Conservation (phyloP, 768 basidiomycete species). For the Leccinum sublutescens region DNA sequence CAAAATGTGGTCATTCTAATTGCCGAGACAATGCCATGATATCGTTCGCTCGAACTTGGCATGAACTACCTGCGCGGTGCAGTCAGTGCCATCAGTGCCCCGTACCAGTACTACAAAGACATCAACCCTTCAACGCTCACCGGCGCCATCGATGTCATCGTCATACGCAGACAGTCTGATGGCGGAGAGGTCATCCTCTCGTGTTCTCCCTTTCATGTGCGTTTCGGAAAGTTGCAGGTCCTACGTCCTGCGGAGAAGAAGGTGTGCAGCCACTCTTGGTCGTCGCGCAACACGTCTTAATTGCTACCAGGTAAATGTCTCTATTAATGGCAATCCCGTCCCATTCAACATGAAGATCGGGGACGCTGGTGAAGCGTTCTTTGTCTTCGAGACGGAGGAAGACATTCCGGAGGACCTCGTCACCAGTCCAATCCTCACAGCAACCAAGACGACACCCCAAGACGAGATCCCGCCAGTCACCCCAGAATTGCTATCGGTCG, state of each 20-base stretch:
- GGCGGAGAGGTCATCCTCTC: conserved; percentile 67
- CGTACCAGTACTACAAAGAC: conserved; percentile 89
- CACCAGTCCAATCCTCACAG: conserved; percentile 85
- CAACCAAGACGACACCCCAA: conserved; percentile 40
- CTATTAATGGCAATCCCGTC: conserved; percentile 80
- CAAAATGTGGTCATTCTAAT: conserved; percentile 4
- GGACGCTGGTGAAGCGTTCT: conserved; percentile 98
- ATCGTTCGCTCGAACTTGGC: background rate
- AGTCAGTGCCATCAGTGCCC: conserved; percentile 79
- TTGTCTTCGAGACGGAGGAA: conserved; percentile 95
- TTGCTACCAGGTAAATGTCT: conserved; percentile 73
- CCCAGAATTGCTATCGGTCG: conserved; percentile 5
- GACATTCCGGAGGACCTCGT: conserved; percentile 92
- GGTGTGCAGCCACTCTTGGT: conserved; percentile 39
- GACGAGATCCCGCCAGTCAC: conserved; percentile 26
- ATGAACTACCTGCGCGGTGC: conserved; percentile 93
- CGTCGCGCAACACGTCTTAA: background rate
- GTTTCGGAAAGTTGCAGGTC: conserved; percentile 97
- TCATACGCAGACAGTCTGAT: conserved; percentile 72
- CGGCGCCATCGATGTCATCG: conserved; percentile 98
- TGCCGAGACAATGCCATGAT: background rate
- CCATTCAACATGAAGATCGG: conserved; percentile 99
- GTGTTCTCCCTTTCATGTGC: conserved; percentile 95
- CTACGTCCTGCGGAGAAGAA: conserved; percentile 92
- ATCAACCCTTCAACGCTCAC: conserved; percentile 97